Evolutionary conservation across 257 asterid species (phyloP), one percentile per base, ranked within the genome.

Genomic region (Jaltomata sinuosa): DNA sequence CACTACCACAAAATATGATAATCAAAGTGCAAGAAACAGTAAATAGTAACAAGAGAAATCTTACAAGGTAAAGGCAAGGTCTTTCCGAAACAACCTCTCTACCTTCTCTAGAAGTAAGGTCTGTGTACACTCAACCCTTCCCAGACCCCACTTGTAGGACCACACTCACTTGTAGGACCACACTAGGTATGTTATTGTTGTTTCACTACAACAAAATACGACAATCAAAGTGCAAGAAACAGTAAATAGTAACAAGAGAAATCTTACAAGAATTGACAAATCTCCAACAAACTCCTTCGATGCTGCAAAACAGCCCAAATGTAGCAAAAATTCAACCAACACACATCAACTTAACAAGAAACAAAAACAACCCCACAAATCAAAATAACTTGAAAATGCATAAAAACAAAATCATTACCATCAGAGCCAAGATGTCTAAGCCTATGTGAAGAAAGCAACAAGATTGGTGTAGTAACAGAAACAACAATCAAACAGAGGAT

Each of bases 401-500:
- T 27, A 0, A 16, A 84, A 85, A n/a, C 32, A 77, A 53, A 61
- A 74, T 86, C 84, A 77, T 45, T 74, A 94, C 98, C 94, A 84
- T 90, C 94, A 83, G 91, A 87, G 53, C 87, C 84, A 82, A 90
- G 85, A 16, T 88, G 91, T 83, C 89, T 93, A 87, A 93, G 94
- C 85, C 94, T 89, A 74, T 77, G 82, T 49, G 84, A 72, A 40
- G 98, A 91, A 67, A 94, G 91, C 65, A 97, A 82, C 74, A 92
- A 89, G 54, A 94, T 54, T 19, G 98, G 97, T 83, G 91, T 85
- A 12, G 88, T 81, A 52, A 94, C 93, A 40, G 91, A 93, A 83
- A 93, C 88, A 78, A 87, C 87, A 53, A 97, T 94, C 84, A 95
- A 88, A 84, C 88, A 93, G 94, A 97, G 97, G 99, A 97, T 92